A percentile compares a stretch with the other conserved stretches of the same genome.
Conservation (phyloP, 1,284 basidiomycete species). For the Tremellales sp. region DNA sequence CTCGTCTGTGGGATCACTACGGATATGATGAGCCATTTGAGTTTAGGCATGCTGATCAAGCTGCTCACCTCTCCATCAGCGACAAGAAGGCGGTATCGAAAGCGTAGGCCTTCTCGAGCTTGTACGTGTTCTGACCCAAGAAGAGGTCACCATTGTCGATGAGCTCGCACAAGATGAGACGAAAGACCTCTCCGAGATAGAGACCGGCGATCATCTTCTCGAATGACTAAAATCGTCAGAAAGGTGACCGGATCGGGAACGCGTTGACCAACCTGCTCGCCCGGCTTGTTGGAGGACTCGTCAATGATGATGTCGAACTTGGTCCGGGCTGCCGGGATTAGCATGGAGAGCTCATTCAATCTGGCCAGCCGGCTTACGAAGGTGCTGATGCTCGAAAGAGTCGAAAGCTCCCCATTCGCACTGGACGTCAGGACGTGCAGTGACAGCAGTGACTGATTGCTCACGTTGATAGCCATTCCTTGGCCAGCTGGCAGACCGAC, state of each 20-base stretch:
- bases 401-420: slow-evolving; percentile 86
- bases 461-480: slow-evolving; percentile 90
- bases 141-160: slow-evolving; percentile 96
- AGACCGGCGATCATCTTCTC: slow-evolving; percentile 98
- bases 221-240: slow-evolving; percentile 43
- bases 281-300: slow-evolving; percentile 90
- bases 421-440: slow-evolving; percentile 11
- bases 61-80: slow-evolving; percentile 77
- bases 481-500: slow-evolving; percentile 64
- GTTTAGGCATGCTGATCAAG: no score
- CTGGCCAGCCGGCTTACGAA: slow-evolving; percentile 52
- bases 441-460: slow-evolving; percentile 22
- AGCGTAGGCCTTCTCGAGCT: slow-evolving; percentile 84
- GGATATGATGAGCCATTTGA: no score
- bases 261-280: slow-evolving; percentile 76
- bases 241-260: background rate
- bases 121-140: slow-evolving; percentile 96
- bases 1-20: slow-evolving; percentile 93
- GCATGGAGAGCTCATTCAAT: no score
- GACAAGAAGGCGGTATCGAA: slow-evolving; percentile 97
- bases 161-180: slow-evolving; percentile 88
- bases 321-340: slow-evolving; percentile 65
- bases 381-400: slow-evolving; percentile 89
- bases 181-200: slow-evolving; percentile 94
- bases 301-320: slow-evolving; percentile 94